Evolutionary conservation across 2,329 filamentous ascomycete species (phyloP), one percentile per base, ranked within the genome.

Genomic region (Exophiala lecanii-corni): DNA sequence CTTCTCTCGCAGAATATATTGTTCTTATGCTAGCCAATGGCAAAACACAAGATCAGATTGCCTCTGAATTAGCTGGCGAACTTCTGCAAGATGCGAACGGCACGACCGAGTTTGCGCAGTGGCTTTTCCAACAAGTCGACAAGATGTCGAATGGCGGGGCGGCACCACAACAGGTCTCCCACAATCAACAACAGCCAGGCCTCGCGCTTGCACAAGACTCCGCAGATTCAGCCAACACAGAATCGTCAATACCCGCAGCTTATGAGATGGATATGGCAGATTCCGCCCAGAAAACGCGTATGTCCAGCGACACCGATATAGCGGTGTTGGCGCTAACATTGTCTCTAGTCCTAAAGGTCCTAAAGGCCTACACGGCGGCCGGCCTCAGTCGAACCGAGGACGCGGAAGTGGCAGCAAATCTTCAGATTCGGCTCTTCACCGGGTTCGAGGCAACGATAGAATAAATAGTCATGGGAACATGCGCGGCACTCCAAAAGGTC

Each of bases 21-120:
- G 84, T 97, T 46, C 79, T 97, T 51, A 96, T 97, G 91, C 78
- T 98, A 21, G 87, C 87, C 50, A 97, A 96, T 68, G 88, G 89
- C 58, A 96, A 95, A 67, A 89, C 85, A 3, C 84, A 94, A 62
- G 81, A 89, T 38, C 84, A 96, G 62, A 91, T 98, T 54, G 85
- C 89, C 7, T 73, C 79, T 32, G 92, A 98, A 63, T 79, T 98
- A 10, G 85, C 89, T 1, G 84, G 82, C 53, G 92, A 98, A 57
- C 76, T 98, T 31, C 77, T 98, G 2, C 81, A 88, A 35, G 89
- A 94, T 47, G 91, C 96, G 57, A 80, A 84, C 38, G 82, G 82
- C 53, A 87, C 88, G 5, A 79, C 78, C 49, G 83, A 89, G 41
- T 97, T 98, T 62, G 82, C 89, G 49, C 77, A 75, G 61, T 98